Conservation (phyloP, 192 early-diverging fungal species). For the Coemansia sp. region DNA sequence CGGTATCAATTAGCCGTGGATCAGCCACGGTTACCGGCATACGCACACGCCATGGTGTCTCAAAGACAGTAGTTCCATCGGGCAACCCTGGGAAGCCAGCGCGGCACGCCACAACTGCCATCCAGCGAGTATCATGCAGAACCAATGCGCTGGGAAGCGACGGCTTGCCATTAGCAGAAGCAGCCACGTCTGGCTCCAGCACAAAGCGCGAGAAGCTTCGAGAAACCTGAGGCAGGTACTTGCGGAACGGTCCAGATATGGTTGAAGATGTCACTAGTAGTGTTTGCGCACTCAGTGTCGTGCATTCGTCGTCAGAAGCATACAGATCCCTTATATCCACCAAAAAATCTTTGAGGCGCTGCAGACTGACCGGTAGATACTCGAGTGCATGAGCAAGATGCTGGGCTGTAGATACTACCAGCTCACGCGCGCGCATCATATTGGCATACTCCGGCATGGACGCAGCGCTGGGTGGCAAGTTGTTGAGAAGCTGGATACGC, state of each 20-base stretch:
- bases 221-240: constrained; percentile 39
- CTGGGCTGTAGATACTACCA: constrained; percentile 47
- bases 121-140: constrained; percentile 51
- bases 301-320: constrained; percentile 39
- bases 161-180: constrained; percentile 11
- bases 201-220: constrained; percentile 46
- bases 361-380: constrained; percentile 46
- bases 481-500: constrained; percentile 32
- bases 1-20: constrained; percentile 25
- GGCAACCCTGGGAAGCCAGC: constrained; percentile 24
- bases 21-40: constrained; percentile 29
- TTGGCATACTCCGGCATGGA: constrained; percentile 24
- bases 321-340: constrained; percentile 43
- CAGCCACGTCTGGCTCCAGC: constrained; percentile 30
- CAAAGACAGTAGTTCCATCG: constrained; percentile 40
- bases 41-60: constrained; percentile 47
- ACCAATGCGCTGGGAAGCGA: constrained; percentile 45
- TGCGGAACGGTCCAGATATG: constrained; percentile 38
- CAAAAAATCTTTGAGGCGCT: constrained; percentile 45
- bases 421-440: constrained; percentile 25
- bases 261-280: constrained; percentile 39
- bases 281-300: constrained; percentile 32
- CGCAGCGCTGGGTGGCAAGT: constrained; percentile 35
- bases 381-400: constrained; percentile 51
- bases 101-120: constrained; percentile 36